Conservation (phyloP, 1,284 basidiomycete species). For the Flammula alnicola region DNA sequence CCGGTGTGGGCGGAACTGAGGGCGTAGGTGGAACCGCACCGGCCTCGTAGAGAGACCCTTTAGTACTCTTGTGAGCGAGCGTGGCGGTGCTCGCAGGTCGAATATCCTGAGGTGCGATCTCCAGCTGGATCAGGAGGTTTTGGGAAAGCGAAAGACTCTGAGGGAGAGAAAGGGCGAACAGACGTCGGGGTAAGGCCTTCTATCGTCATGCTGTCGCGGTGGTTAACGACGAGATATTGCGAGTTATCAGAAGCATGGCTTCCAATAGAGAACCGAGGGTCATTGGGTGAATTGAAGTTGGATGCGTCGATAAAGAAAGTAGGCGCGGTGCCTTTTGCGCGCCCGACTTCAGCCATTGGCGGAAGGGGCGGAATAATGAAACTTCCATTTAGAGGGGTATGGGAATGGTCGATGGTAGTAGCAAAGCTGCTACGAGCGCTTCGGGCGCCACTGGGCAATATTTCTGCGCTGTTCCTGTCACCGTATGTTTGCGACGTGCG, state of each 20-base stretch:
- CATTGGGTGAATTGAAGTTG: conserved; percentile 17
- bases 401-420: conserved; percentile 38
- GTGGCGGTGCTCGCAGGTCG: conserved; percentile 25
- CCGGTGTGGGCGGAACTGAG: not conserved
- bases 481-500: conserved; percentile 28
- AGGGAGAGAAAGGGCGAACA: conserved; percentile 65
- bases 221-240: conserved; percentile 45
- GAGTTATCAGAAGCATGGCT: conserved; percentile 39
- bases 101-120: conserved; percentile 29
- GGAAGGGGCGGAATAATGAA: conserved; percentile 42
- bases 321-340: conserved; percentile 19
- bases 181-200: conserved; percentile 52
- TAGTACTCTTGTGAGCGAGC: conserved; percentile 7
- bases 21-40: conserved; percentile 8
- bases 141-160: conserved; percentile 69
- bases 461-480: conserved; percentile 24
- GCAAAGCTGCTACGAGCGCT: conserved; percentile 42
- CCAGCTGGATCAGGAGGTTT: conserved; percentile 51
- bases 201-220: conserved; percentile 26
- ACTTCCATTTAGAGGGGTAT: conserved; percentile 16
- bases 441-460: conserved; percentile 17
- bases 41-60: not conserved
- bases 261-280: conserved; percentile 38
- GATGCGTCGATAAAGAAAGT: conserved; percentile 32
- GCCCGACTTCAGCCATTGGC: conserved; percentile 49